Base-by-base conservation (phyloP, 2,329 filamentous ascomycete species). In the Xylariales sp. region DNA sequence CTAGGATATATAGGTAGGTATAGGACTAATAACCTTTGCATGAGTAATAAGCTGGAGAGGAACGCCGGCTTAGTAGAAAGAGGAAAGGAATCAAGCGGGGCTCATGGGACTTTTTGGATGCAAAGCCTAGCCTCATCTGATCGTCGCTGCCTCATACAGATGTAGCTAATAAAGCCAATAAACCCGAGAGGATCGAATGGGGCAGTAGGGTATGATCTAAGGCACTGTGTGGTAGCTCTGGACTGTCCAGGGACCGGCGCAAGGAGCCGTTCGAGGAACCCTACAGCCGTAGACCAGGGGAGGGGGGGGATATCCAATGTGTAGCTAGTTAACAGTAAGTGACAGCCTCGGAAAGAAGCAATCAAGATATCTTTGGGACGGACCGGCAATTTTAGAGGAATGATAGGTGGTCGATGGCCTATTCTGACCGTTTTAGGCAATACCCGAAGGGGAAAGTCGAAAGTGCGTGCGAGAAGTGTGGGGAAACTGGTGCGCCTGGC, bases 401-500 rank as follows among this genome's bases (percentile, higher is more conserved):
- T 50, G 48, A 47, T 46, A 56, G 47, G 46, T 49, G 47, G 49
- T 52, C n/a, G n/a, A n/a, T n/a, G n/a, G 46, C 51, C 44, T 56
- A 54, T 53, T 52, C 50, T 49, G 49, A 48, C 59, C 54, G 49
- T 52, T 59, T 60, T 56, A 61, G 61, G 58, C 56, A 62, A 62
- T 59, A 54, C 58, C 56, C 55, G 60, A 58, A 58, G 60, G 52
- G 59, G 55, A 57, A 62, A 62, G 59, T 51, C 55, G 55, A 54
- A 52, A 56, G 56, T n/a, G n/a, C 53, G 54, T 53, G 54, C 43
- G 48, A 47, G 51, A 46, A 40, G 53, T 60, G 66, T 70, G 65
- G 65, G 67, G 67, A 57, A 61, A 54, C 51, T 51, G 43, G 56
- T 45, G 53, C 52, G 52, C 61, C 59, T 62, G 60, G 54, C 54